Conservation (phyloP, 2,329 filamentous ascomycete genomes). For the Hansfordia pulvinata region DNA sequence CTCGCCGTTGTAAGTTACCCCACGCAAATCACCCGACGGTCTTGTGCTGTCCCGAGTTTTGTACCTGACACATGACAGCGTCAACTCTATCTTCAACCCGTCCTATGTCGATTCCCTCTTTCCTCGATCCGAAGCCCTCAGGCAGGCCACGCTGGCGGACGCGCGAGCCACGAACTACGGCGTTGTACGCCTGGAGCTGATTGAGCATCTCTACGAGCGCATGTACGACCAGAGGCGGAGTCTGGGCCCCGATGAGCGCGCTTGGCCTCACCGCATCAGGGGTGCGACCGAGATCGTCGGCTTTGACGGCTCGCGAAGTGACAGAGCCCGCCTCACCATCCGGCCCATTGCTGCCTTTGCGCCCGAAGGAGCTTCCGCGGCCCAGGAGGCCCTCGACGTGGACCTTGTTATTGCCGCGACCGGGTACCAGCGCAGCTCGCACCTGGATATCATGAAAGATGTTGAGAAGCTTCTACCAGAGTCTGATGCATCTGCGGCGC, state of each 20-base stretch:
- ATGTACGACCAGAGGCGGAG: constrained; percentile 77
- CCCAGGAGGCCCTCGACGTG: constrained; percentile 53
- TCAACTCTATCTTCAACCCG: constrained; percentile 95
- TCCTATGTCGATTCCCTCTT: constrained; percentile 68
- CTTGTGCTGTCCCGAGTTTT: neutral
- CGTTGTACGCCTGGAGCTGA: constrained; percentile 79
- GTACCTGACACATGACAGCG: constrained; percentile 34
- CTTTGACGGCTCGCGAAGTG: constrained; percentile 36
- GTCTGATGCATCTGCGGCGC: constrained; percentile 6
- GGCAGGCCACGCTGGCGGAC: constrained; percentile 45
- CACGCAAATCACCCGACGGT: neutral
- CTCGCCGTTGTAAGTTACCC: constrained; percentile 68
- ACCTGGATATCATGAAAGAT: constrained; percentile 61
- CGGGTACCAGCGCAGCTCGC: constrained; percentile 67
- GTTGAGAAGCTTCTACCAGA: constrained; percentile 53
- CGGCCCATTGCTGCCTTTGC: constrained; percentile 28
- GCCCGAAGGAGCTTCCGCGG: constrained; percentile 13
- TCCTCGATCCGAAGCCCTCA: constrained; percentile 47
- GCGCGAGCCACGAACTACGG: constrained; percentile 88
- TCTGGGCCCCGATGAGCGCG: constrained; percentile 50
- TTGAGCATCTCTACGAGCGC: constrained; percentile 76
- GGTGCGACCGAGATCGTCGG: constrained; percentile 51
- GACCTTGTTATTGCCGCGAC: constrained; percentile 79
- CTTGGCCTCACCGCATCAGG: constrained; percentile 76
- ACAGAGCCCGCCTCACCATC: constrained; percentile 43